Percentiles rank a stretch among this genome's conserved stretches.
These are phyloP conservation scores for Dentipellis fragilis DNA, from an alignment of 768 basidiomycete species.

Conservation along the genomic window DNA sequence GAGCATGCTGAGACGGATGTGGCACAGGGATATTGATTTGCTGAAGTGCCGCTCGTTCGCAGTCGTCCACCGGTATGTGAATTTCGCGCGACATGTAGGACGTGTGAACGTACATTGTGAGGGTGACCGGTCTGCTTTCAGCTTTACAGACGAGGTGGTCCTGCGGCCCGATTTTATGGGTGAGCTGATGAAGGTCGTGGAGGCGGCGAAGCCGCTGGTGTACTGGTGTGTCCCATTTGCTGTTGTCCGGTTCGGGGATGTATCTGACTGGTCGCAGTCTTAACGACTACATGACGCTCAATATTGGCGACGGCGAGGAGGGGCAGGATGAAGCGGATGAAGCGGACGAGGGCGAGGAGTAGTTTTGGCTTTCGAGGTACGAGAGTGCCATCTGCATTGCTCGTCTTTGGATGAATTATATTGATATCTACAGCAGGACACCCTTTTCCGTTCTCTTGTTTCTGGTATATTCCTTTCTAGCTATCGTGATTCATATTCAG, in stretches of 20 bases:
- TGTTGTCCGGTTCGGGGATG: neutral
- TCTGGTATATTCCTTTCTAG: too few relatives aligned
- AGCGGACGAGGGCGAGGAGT: conserved; percentile 1
- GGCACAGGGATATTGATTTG: conserved; percentile 76
- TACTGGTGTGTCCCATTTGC: conserved; percentile 12
- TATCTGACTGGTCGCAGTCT: conserved; percentile 4
- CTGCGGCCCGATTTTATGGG: conserved; percentile 29
- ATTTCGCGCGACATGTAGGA: neutral
- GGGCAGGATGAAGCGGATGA: conserved; percentile 1
- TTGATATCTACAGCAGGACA: too few relatives aligned
- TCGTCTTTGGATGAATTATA: too few relatives aligned
- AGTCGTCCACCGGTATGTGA: conserved; percentile 49
- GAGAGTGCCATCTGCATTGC: too few relatives aligned
- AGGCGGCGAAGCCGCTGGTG: conserved; percentile 31
- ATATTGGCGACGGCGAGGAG: conserved; percentile 5
- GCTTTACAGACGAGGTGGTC: conserved; percentile 32
- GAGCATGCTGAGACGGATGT: neutral
- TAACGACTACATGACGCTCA: conserved; percentile 13
- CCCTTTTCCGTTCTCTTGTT: too few relatives aligned
- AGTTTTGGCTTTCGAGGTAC: too few relatives aligned
- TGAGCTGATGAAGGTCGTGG: conserved; percentile 23
- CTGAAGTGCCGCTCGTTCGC: conserved; percentile 75
- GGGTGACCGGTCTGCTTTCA: neutral
- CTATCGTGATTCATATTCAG: too few relatives aligned
- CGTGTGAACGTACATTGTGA: neutral